Evolutionary conservation across 2,329 filamentous ascomycete genomes (phyloP), one percentile per base, ranked within the genome.

Genomic region (Zopfia rhizophila): DNA sequence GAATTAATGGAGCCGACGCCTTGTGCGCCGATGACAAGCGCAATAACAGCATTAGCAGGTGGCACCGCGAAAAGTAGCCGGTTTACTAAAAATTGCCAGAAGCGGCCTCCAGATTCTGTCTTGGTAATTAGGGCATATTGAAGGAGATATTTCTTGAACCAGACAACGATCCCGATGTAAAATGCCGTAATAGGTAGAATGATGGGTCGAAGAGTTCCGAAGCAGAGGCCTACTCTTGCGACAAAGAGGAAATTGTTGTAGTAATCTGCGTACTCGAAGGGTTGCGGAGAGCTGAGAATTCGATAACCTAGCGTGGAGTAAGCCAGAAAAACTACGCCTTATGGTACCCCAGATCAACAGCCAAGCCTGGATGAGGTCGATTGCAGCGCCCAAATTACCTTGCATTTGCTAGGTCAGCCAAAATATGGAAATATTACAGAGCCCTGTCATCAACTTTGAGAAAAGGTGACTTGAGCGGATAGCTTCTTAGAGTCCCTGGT

Each of bases 201-300:
- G 23, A 97, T 80, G 0, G 94, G 94, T 70, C 97, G 93, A 32
- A 97, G 80, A 2, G 86, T 85, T 1, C 88, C 86, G 65, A 93
- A 97, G 60, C 86, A 90, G 10, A 97, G 79, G 0, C 90, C 88
- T 17, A 97, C 89, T 0, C 92, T 96, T 16, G 88, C 79, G 72
- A 97, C 97, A 75, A 90, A 97, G 21, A 97, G 79, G 70, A 96
- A 97, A 70, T 95, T 97, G 73, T 97, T 97, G 81, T 97, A 97
- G 74, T 97, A 97, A 58, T 86, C 91, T 47, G 93, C 91, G 64
- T 97, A 97, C 55, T 96, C 91, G 68, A 99, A 97, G 0, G 90
- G 80, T 7, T 90, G 91, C 1, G 94, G 94, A 1, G 24, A n/a
- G 94, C 93, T 1, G 91, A 95, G 64, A 95, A 84, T 71, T 97